Conservation (phyloP, 1,139 yeast genomes). For the Scheffersomyces cryptocercus region DNA sequence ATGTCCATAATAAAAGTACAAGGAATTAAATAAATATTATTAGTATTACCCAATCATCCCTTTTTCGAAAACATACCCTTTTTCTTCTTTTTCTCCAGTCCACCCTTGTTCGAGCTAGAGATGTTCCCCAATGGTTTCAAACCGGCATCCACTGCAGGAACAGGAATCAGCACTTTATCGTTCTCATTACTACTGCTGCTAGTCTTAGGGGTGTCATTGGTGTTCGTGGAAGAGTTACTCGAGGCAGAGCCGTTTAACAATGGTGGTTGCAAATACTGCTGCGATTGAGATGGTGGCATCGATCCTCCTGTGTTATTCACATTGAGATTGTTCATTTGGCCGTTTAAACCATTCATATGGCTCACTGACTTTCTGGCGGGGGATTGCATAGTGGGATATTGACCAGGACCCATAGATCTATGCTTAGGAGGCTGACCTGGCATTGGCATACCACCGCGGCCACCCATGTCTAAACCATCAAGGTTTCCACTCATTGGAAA, state of each 20-base stretch:
- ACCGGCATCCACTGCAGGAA: constrained; percentile 14
- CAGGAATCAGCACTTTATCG: constrained; percentile 16
- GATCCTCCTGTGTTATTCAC: background rate
- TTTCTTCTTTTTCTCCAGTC: constrained; percentile 30
- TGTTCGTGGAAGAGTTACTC: constrained; percentile 30
- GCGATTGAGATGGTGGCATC: background rate
- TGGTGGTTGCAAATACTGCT: constrained; percentile 28
- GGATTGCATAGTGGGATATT: constrained; percentile 5
- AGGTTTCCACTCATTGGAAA: constrained; percentile 36
- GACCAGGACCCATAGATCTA: constrained; percentile 14
- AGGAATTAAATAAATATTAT: background rate
- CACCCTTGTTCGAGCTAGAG: constrained; percentile 12
- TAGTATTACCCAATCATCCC: constrained; percentile 6
- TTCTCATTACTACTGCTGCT: constrained; percentile 17
- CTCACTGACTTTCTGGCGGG: constrained; percentile 15
- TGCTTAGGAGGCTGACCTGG: constrained; percentile 21
- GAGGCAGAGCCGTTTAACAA: constrained; percentile 23
- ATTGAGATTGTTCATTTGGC: constrained; percentile 5
- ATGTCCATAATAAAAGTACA: too few relatives aligned
- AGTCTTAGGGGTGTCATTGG: constrained; percentile 33
- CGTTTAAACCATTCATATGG: constrained; percentile 8
- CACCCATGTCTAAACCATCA: constrained; percentile 47
- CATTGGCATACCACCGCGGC: constrained; percentile 54
- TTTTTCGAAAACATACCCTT: constrained; percentile 37
- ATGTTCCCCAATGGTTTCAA: constrained; percentile 41